A percentile compares a stretch with the other conserved stretches of the same genome.
These are phyloP conservation scores for Haplosporangium sp. DNA, from an alignment of 371 early-diverging fungal genomes.

Conservation along the genomic window DNA sequence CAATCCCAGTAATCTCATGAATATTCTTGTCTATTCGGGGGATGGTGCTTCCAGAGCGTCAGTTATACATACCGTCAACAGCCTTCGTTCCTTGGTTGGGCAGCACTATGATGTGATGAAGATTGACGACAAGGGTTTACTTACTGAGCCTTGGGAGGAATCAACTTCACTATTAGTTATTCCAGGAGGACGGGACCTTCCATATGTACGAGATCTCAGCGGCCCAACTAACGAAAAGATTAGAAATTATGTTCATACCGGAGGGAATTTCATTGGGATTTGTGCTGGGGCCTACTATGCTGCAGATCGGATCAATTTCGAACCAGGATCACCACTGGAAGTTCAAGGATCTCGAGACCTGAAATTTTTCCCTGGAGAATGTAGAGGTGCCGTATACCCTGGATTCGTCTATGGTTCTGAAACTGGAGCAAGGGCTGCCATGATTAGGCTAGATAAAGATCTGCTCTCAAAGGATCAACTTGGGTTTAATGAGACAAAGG, in stretches of 20 bases:
- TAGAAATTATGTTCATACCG: slow-evolving; percentile 74
- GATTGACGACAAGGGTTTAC: slow-evolving; percentile 78
- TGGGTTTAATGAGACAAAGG: slow-evolving; percentile 24
- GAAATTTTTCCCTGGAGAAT: slow-evolving; percentile 78
- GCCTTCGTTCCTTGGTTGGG: slow-evolving; percentile 77
- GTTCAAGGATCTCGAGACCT: slow-evolving; percentile 83
- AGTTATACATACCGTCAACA: slow-evolving; percentile 71
- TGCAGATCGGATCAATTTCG: slow-evolving; percentile 78
- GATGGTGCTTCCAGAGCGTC: slow-evolving; percentile 54
- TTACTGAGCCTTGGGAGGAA: slow-evolving; percentile 87
- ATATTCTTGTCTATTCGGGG: slow-evolving; percentile 74
- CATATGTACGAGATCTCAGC: slow-evolving; percentile 77
- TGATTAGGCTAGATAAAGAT: slow-evolving; percentile 20
- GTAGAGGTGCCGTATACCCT: slow-evolving; percentile 79
- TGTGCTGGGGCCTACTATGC: slow-evolving; percentile 96
- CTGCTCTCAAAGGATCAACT: slow-evolving; percentile 16
- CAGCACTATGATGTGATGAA: slow-evolving; percentile 86
- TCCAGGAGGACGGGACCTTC: slow-evolving; percentile 92
- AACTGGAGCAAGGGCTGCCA: slow-evolving; percentile 63
- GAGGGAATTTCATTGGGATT: slow-evolving; percentile 92
- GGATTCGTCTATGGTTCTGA: slow-evolving; percentile 88
- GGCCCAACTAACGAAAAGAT: slow-evolving; percentile 74
- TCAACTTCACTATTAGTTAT: slow-evolving; percentile 86
- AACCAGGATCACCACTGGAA: slow-evolving; percentile 71
- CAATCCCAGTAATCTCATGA: slow-evolving; percentile 63